Base-by-base conservation (phyloP, 768 basidiomycete species). In the Baorangia bicolor region DNA sequence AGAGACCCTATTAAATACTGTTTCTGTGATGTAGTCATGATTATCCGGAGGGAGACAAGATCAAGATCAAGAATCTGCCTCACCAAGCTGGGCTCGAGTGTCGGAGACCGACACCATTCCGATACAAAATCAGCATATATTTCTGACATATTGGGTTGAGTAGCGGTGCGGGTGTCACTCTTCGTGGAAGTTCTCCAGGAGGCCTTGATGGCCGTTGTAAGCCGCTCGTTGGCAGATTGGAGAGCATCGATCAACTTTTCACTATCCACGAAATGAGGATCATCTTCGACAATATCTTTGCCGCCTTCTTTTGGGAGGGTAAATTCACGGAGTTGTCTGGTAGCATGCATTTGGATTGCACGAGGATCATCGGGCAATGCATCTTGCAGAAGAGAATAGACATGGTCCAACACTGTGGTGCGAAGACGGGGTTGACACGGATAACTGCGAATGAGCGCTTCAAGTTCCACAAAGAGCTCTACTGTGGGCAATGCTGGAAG, bases 1-100 rank as follows among this genome's bases (percentile, higher is more conserved):
- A 85, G 63, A 41, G 77, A 79, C 39, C 68, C 67, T 55, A 78
- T 68, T 37, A 89, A 73, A 69, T 86, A 91, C 50, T 66, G 58
- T 72, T 79, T 82, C 87, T 87, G 67, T 42, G 2, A 37, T 12
- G 27, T 9, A 34, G 25, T 33, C 37, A 18, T 46, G 46, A 46
- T 50, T n/a, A 61, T 44, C 14, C 38, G 30, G 55, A 53, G 14
- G 43, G 3, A 11, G 18, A 41, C 1, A 18, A 20, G 27, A n/a
- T 5, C 33, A n/a, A 40, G 45, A 39, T 5, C 4, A 21, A 38
- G 18, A 44, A 38, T 25, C 10, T 25, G 33, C 16, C 71, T 69
- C 56, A 75, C 73, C 55, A 77, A 49, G 58, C 73, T 62, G 35
- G 52, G 28, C 37, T 69, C 70, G 12, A 71, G 65, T 3, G 69